Conservation (phyloP, 2,329 filamentous ascomycete species). For the Diaporthe vexans region DNA sequence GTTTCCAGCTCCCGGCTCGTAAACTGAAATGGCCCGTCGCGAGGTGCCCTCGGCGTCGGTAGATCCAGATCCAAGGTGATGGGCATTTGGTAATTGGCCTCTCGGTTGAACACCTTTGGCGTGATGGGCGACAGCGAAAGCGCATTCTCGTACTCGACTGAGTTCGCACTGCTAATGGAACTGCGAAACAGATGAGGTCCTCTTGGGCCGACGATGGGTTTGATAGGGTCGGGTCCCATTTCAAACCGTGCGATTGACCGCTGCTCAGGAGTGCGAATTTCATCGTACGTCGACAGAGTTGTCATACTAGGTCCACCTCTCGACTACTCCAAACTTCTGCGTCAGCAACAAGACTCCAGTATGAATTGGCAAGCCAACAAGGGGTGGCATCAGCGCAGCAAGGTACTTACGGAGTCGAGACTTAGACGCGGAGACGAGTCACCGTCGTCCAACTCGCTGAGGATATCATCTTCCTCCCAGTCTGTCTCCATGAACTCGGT, state of each 20-base stretch:
- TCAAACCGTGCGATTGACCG: slow-evolving; percentile 41
- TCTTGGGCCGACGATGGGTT: slow-evolving; percentile 82
- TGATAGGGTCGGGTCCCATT: slow-evolving; percentile 61
- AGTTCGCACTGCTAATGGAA: slow-evolving; percentile 71
- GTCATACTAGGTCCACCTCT: slow-evolving; percentile 80
- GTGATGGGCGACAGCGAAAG: slow-evolving; percentile 82
- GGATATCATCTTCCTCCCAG: slow-evolving; percentile 74
- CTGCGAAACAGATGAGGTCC: slow-evolving; percentile 90
- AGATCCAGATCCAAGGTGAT: slow-evolving; percentile 54
- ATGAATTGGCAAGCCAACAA: neutral
- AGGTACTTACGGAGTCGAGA: slow-evolving; percentile 76
- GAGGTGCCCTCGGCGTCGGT: slow-evolving; percentile 54
- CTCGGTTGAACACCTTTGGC: slow-evolving; percentile 66
- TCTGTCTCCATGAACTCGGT: slow-evolving; percentile 87
- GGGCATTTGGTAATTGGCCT: slow-evolving; percentile 52
- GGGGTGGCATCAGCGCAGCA: neutral
- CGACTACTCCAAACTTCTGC: slow-evolving; percentile 62
- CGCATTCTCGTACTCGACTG: slow-evolving; percentile 63
- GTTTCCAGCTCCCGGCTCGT: slow-evolving; percentile 71
- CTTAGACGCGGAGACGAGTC: slow-evolving; percentile 76
- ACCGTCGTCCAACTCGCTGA: slow-evolving; percentile 71
- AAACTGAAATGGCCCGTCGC: slow-evolving; percentile 69
- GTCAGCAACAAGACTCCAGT: slow-evolving; percentile 40
- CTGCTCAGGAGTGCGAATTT: slow-evolving; percentile 77
- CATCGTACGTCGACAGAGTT: slow-evolving; percentile 89